phyloP scores from a whole-genome alignment of 768 basidiomycete genomes.

The Harrya chromipes region DNA sequence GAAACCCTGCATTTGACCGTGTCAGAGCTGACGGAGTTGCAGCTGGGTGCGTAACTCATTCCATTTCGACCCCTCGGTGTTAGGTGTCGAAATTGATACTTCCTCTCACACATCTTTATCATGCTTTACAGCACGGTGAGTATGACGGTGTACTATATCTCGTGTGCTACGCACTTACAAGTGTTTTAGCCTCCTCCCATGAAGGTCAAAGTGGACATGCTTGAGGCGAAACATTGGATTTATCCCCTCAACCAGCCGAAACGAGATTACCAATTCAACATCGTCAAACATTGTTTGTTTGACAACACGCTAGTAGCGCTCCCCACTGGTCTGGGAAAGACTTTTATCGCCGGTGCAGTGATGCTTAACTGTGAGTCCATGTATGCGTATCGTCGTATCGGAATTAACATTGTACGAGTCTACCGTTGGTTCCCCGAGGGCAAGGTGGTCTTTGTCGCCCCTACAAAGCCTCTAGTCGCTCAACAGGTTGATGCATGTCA shows the following conservation, averaged over 20 bases:
- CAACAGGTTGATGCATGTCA: slow-evolving; percentile 96
- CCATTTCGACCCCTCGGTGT: not conserved
- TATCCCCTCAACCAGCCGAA: slow-evolving; percentile 87
- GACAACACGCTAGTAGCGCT: slow-evolving; percentile 93
- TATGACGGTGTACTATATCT: not conserved
- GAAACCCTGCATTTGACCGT: not conserved
- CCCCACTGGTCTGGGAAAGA: slow-evolving; percentile 96
- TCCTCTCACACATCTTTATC: not conserved
- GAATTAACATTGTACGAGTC: slow-evolving; percentile 40
- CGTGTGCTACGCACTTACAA: not conserved
- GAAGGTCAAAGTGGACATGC: slow-evolving; percentile 74
- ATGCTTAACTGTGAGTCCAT: slow-evolving; percentile 85
- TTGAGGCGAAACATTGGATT: slow-evolving; percentile 83
- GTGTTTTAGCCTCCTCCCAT: slow-evolving; percentile 60
- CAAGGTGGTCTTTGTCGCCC: slow-evolving; percentile 92
- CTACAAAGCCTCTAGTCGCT: slow-evolving; percentile 92
- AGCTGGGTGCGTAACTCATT: slow-evolving; percentile 51
- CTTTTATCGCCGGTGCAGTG: slow-evolving; percentile 94
- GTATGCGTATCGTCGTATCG: not conserved
- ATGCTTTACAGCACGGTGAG: slow-evolving; percentile 31
- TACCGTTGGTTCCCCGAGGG: slow-evolving; percentile 93
- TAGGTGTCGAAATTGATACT: slow-evolving; percentile 3
- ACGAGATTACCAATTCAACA: slow-evolving; percentile 94
- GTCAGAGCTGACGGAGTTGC: slow-evolving; percentile 10
- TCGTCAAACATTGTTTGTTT: slow-evolving; percentile 79